Percentiles rank a stretch among this genome's conserved stretches.
Conservation (phyloP, 2,329 filamentous ascomycete species). For the Phialophora chinensis region DNA sequence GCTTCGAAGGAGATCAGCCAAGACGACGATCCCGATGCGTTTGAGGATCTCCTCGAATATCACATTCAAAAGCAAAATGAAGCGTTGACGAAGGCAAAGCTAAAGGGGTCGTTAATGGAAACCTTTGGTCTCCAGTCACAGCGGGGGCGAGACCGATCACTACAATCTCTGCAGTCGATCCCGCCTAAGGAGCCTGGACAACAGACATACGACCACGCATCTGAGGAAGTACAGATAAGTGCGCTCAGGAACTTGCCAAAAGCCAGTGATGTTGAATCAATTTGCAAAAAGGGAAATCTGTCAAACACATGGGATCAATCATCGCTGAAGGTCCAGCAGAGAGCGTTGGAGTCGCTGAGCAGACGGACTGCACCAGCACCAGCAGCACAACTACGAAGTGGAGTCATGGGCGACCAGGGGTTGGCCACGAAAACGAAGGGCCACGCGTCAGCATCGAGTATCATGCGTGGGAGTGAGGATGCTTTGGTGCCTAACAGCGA, state of each 20-base stretch:
- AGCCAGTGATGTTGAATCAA: slow-evolving; percentile 1
- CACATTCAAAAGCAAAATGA: slow-evolving; percentile 48
- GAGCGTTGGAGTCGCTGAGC: slow-evolving; percentile 31
- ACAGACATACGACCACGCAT: slow-evolving; percentile 25
- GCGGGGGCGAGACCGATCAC: neutral
- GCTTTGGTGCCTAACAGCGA: slow-evolving; percentile 59
- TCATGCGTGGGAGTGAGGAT: slow-evolving; percentile 56
- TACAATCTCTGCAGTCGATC: neutral
- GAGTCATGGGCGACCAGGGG: neutral
- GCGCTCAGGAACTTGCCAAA: slow-evolving; percentile 27
- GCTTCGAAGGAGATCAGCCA: slow-evolving; percentile 24
- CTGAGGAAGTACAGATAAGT: slow-evolving; percentile 24
- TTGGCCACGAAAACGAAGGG: neutral
- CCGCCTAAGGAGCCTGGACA: neutral
- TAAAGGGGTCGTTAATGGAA: slow-evolving; percentile 46
- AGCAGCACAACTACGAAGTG: neutral
- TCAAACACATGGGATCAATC: slow-evolving; percentile 31
- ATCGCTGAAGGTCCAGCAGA: slow-evolving; percentile 24
- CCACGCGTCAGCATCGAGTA: neutral
- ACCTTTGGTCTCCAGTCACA: slow-evolving; percentile 45
- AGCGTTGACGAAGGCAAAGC: slow-evolving; percentile 34
- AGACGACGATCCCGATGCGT: slow-evolving; percentile 39
- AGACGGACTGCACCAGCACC: neutral
- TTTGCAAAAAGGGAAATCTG: slow-evolving; percentile 14
- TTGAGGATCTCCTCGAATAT: slow-evolving; percentile 46